Evolutionary conservation across 495 filamentous ascomycete genomes (phyloP).

Genomic region (Penicillium lividum): DNA sequence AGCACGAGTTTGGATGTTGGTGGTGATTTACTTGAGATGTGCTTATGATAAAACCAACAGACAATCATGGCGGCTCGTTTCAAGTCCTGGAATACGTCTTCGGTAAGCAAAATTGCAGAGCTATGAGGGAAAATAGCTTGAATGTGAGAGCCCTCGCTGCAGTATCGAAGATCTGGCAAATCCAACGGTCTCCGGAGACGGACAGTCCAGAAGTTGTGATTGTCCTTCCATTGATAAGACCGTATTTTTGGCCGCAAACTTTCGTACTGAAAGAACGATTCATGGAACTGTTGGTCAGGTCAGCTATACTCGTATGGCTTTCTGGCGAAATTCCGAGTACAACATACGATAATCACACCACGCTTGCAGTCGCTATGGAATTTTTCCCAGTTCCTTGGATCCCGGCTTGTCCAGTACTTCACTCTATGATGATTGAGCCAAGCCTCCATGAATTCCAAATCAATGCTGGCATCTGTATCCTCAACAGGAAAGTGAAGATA

Average conservation of each 20-base stretch:
- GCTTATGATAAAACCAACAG: conserved; percentile 50
- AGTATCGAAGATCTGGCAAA: conserved; percentile 8
- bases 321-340: background rate
- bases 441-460: conserved; percentile 29
- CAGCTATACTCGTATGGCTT: background rate
- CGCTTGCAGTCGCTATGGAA: conserved; percentile 11
- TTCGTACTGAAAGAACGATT: conserved; percentile 33
- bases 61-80: conserved; percentile 52
- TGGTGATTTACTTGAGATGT: conserved; percentile 9
- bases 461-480: conserved; percentile 14
- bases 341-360: conserved; percentile 46
- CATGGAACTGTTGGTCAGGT: conserved; percentile 39
- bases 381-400: conserved; percentile 1
- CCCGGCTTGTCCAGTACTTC: conserved; percentile 30
- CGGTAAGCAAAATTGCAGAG: conserved; percentile 60
- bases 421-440: conserved; percentile 33
- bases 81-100: conserved; percentile 59
- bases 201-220: conserved; percentile 41
- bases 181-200: conserved; percentile 33
- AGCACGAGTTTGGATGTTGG: conserved; percentile 44
- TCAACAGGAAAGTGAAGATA: conserved; percentile 41
- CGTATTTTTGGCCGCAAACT: conserved; percentile 30
- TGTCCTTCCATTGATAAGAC: conserved; percentile 16
- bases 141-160: conserved; percentile 25
- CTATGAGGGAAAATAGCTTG: conserved; percentile 60